Conservation (phyloP, 768 basidiomycete species). For the Cystobasidium ongulense region DNA sequence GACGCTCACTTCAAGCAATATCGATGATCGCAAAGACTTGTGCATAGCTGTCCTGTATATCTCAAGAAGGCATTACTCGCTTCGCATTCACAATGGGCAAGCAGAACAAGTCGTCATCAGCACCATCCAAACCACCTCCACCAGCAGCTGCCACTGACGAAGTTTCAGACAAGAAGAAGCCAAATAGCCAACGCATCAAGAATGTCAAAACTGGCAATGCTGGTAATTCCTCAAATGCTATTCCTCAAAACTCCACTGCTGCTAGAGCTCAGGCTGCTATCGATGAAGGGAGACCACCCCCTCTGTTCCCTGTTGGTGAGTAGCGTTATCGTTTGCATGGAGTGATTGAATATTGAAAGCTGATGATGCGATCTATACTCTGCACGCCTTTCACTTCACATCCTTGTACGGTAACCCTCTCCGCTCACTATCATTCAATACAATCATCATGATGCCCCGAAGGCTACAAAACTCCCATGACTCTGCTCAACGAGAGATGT, state of each 20-base stretch:
- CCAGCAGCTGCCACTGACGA: neutral
- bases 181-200: constrained; percentile 45
- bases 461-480: constrained; percentile 75
- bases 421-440: constrained; percentile 30
- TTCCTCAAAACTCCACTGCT: constrained; percentile 36
- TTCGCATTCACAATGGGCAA: neutral
- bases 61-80: neutral
- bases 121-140: neutral
- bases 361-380: neutral
- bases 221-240: constrained; percentile 50
- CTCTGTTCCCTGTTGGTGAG: constrained; percentile 46
- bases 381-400: neutral
- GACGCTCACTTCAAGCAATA: too few relatives aligned
- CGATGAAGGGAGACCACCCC: constrained; percentile 44
- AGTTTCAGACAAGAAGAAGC: neutral
- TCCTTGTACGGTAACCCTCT: constrained; percentile 63
- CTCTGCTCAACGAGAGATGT: constrained; percentile 75
- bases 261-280: constrained; percentile 46
- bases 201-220: constrained; percentile 82
- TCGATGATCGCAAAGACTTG: neutral
- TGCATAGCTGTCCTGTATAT: neutral
- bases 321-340: neutral
- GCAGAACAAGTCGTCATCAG: constrained; percentile 8
- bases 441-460: neutral
- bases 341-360: neutral